Base-by-base conservation (phyloP, 2,329 filamentous ascomycete species). In the Phoma sp. region DNA sequence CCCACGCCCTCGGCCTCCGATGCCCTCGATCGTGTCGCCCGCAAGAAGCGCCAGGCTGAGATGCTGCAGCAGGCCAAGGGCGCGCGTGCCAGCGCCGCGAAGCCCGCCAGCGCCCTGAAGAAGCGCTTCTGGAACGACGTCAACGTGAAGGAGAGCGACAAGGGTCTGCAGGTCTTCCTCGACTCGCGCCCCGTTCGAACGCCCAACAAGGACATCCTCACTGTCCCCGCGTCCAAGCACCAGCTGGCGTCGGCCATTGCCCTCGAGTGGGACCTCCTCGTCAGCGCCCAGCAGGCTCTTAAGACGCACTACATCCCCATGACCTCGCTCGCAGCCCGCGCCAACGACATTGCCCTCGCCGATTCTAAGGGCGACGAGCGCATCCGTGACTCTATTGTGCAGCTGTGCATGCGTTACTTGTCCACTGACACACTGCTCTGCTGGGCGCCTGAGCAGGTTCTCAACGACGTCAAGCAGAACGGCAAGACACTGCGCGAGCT, bases 61-160 rank as follows among this genome's bases (percentile, higher is more conserved):
- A 65, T 79, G 30, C 69, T 84, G 55, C 69, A 77, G 56, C 70
- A 78, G 65, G 78, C 78, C 4, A 77, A 80, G 58, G 71, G 79
- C 58, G 59, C 77, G 47, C 76, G 73, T 43, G 57, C 74, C 2
- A 69, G 77, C 47, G 74, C 78, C 3, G 61, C 59, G 38, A 81
- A 82, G 59, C 79, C 80, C 2, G 70, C 73, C 14, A 78, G 73
- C 32, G 69, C 83, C 52, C 80, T 87, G 68, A 82, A 81, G 69
- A 90, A 87, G 78, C 84, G 93, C 47, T 97, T 97, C 79, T 98
- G 93, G 93, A 91, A 89, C 74, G 84, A 95, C 70, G 91, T 95
- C 1, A 75, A 82, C 57, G 86, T 97, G 33, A 80, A 83, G 61
- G 85, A 75, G 30, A 62, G 64, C 14, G 79, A 87, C 59, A 87